These are phyloP conservation scores for Lichtheimia ramosa DNA, from an alignment of 371 early-diverging fungal species.

Conservation along the genomic window DNA sequence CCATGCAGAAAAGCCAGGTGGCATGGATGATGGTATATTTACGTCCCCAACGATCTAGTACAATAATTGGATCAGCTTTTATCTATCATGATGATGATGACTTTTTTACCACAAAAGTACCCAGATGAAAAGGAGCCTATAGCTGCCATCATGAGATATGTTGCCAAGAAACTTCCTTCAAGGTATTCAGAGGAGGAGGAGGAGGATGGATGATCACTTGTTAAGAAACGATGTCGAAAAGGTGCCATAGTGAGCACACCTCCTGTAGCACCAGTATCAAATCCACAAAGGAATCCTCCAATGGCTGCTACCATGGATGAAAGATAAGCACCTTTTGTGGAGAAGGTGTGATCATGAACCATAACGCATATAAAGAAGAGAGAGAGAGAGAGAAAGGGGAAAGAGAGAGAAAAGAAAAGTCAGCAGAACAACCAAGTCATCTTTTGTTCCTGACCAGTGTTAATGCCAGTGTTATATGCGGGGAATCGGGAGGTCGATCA, in stretches of 20 bases:
- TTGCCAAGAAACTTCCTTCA: slow-evolving; percentile 32
- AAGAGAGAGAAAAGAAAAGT: too few species aligned
- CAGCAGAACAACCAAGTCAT: too few species aligned
- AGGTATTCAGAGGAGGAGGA: slow-evolving; percentile 4
- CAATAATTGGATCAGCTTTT: neutral
- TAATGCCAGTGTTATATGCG: too few species aligned
- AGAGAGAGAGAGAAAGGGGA: too few species aligned
- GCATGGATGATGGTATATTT: slow-evolving; percentile 38
- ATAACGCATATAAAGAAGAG: too few species aligned
- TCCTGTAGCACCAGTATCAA: slow-evolving; percentile 12
- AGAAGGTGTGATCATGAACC: too few species aligned
- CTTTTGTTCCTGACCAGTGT: too few species aligned
- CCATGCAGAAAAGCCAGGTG: slow-evolving; percentile 31
- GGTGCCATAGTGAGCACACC: slow-evolving; percentile 21
- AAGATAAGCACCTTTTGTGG: too few species aligned
- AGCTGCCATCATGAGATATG: slow-evolving; percentile 42
- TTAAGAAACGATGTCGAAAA: slow-evolving; percentile 14
- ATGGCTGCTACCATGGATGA: too few species aligned
- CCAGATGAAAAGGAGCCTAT: slow-evolving; percentile 41
- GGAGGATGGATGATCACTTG: neutral
- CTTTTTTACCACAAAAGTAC: slow-evolving; percentile 30
- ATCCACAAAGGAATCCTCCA: too few species aligned
- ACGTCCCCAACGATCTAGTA: slow-evolving; percentile 35
- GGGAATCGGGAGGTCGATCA: too few species aligned
- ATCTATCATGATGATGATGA: too few species aligned